A percentile compares a stretch with the other conserved stretches of the same genome.
These are phyloP conservation scores for Aspergillus hancockii DNA, from an alignment of 495 filamentous ascomycete genomes.

Conservation along the genomic window DNA sequence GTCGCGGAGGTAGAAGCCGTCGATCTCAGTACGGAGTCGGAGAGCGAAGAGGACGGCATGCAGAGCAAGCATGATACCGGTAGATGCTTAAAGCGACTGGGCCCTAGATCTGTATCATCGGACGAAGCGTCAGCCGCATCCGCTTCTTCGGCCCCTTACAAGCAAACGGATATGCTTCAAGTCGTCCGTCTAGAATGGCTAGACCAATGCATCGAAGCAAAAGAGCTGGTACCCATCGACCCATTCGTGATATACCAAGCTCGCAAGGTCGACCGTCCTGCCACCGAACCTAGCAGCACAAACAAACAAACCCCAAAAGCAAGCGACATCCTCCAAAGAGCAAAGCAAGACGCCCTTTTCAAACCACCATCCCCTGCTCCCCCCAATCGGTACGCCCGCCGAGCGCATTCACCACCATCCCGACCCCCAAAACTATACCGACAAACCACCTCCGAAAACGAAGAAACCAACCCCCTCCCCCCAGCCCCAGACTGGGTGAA, in stretches of 20 bases:
- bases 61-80: slow-evolving; percentile 9
- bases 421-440: slow-evolving; percentile 53
- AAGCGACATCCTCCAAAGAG: slow-evolving; percentile 51
- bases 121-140: slow-evolving; percentile 2
- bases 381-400: not conserved
- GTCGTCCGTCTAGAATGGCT: slow-evolving; percentile 82
- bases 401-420: slow-evolving; percentile 16
- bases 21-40: slow-evolving; percentile 35
- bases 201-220: slow-evolving; percentile 56
- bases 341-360: slow-evolving; percentile 48
- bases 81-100: slow-evolving; percentile 11
- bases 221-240: slow-evolving; percentile 55
- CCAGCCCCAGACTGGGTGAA: slow-evolving; percentile 70
- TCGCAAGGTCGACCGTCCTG: slow-evolving; percentile 24
- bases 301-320: slow-evolving; percentile 8
- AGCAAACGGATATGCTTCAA: slow-evolving; percentile 45
- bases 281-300: slow-evolving; percentile 3
- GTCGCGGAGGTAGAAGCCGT: slow-evolving; percentile 18
- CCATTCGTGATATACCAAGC: slow-evolving; percentile 69
- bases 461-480: slow-evolving; percentile 52
- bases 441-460: slow-evolving; percentile 73
- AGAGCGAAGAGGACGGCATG: slow-evolving; percentile 29
- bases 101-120: not conserved
- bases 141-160: not conserved
- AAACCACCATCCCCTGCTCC: slow-evolving; percentile 19